phyloP scores from a whole-genome alignment of 441 rosid species.

The Flueggea neowawraea region DNA sequence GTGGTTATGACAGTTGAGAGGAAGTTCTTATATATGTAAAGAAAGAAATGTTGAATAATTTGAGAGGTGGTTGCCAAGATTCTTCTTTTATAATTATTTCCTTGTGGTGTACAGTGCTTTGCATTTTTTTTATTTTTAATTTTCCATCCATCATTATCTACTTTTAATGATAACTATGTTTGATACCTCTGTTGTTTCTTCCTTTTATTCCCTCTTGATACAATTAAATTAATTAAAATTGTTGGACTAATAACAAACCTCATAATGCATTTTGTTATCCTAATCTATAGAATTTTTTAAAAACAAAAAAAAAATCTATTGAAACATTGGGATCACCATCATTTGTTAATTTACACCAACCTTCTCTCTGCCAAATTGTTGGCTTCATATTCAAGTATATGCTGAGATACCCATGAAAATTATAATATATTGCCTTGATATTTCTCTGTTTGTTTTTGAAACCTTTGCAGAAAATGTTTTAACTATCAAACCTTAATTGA shows the following conservation, averaged over 20 bases:
- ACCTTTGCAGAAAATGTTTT: too few relatives aligned
- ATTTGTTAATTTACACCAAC: background rate
- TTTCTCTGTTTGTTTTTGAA: too few relatives aligned
- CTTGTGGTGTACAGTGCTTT: constrained; percentile 14
- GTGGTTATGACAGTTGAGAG: constrained; percentile 3
- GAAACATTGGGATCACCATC: background rate
- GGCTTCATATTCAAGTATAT: too few relatives aligned
- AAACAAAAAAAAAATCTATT: background rate
- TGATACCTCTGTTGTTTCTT: constrained; percentile 10
- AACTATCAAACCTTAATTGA: too few relatives aligned
- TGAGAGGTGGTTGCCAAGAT: constrained; percentile 19
- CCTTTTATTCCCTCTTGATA: background rate
- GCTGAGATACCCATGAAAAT: too few relatives aligned
- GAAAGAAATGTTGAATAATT: too few relatives aligned
- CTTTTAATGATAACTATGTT: constrained; percentile 2
- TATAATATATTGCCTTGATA: too few relatives aligned
- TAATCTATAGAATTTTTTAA: background rate
- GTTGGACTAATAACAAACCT: background rate
- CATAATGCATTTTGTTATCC: background rate
- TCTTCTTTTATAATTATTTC: constrained; percentile 16
- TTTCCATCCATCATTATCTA: constrained; percentile 16
- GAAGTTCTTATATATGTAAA: constrained; percentile 13
- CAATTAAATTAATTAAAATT: background rate
- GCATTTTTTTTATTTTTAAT: constrained; percentile 25
- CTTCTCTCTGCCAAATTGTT: too few relatives aligned